These are phyloP conservation scores for Magnaporthiopsis rhizophila DNA, from an alignment of 2,329 filamentous ascomycete genomes.

Conservation along the genomic window DNA sequence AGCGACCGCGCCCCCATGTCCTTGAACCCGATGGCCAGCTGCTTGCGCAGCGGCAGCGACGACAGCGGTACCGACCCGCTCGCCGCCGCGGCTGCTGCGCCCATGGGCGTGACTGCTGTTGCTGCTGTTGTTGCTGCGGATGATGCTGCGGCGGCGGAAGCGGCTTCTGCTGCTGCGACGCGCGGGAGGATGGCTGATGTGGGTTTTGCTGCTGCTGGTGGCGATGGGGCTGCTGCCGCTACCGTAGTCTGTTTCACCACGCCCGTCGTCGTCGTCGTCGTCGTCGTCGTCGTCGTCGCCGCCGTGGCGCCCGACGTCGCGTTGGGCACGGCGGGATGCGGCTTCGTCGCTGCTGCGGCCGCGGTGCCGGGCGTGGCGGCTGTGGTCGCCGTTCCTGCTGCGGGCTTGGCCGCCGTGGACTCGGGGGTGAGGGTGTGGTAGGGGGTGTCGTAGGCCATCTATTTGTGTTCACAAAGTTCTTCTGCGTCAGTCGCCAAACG, in stretches of 20 bases:
- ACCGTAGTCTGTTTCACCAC: neutral
- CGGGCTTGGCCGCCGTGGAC: slow-evolving; percentile 8
- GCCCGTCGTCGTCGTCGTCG: neutral
- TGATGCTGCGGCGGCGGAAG: neutral
- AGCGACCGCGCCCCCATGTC: slow-evolving; percentile 87
- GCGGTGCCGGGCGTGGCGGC: slow-evolving; percentile 2
- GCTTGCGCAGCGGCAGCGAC: slow-evolving; percentile 72
- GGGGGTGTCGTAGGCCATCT: slow-evolving; percentile 99
- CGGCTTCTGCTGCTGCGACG: neutral
- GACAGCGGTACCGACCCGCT: slow-evolving; percentile 27
- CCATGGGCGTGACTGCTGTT: slow-evolving; percentile 19
- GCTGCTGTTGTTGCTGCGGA: neutral
- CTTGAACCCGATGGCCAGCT: slow-evolving; percentile 78
- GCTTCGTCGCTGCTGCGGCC: slow-evolving; percentile 5
- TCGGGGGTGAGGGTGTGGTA: slow-evolving; percentile 43
- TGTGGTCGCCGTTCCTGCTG: slow-evolving; percentile 1
- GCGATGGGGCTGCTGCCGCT: neutral
- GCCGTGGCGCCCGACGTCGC: slow-evolving; percentile 5
- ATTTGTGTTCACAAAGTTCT: slow-evolving; percentile 1
- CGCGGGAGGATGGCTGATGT: slow-evolving; percentile 1
- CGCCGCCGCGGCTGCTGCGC: slow-evolving; percentile 23
- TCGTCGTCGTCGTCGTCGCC: no score
- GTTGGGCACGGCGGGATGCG: slow-evolving; percentile 3
- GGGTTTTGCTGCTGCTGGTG: slow-evolving; percentile 4
- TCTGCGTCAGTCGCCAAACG: neutral